Conservation (phyloP, 2,329 filamentous ascomycete genomes). For the Bipolaris gigantea region DNA sequence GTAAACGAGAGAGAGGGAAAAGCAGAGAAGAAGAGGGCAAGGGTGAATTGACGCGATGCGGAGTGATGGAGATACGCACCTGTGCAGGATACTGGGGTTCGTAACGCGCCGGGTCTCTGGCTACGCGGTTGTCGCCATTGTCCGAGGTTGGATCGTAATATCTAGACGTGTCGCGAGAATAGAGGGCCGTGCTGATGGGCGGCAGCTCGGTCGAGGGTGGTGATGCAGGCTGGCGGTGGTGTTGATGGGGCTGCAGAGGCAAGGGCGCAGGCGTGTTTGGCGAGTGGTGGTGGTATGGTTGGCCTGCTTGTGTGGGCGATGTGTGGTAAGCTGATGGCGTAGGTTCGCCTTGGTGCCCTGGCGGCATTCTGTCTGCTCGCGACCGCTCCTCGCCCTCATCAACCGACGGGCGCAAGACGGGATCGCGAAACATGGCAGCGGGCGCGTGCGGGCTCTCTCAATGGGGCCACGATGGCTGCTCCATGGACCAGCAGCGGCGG, state of each 20-base stretch:
- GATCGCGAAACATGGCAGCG: constrained; percentile 34
- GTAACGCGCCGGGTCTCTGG: constrained; percentile 37
- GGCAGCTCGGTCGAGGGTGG: constrained; percentile 47
- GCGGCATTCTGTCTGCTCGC: constrained; percentile 39
- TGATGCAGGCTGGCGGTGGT: constrained; percentile 22
- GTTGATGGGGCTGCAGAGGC: constrained; percentile 34
- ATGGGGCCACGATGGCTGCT: constrained; percentile 6
- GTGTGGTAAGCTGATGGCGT: constrained; percentile 40
- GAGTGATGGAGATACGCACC: constrained; percentile 26
- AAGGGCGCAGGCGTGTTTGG: constrained; percentile 40
- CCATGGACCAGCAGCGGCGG: constrained; percentile 18
- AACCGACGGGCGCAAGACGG: constrained; percentile 34
- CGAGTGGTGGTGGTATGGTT: constrained; percentile 42
- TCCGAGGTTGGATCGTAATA: constrained; percentile 57
- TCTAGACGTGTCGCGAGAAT: constrained; percentile 47
- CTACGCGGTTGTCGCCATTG: constrained; percentile 43
- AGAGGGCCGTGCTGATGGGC: constrained; percentile 45
- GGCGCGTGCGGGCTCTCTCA: constrained; percentile 10
- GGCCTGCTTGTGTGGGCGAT: constrained; percentile 44
- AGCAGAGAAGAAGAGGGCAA: not conserved
- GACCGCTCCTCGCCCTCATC: constrained; percentile 34
- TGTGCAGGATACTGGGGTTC: constrained; percentile 37
- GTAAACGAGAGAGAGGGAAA: not conserved
- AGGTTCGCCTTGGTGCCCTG: constrained; percentile 39
- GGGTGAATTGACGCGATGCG: not conserved